A percentile compares a stretch with the other conserved stretches of the same genome.
phyloP scores from a whole-genome alignment of 306 rosid species.

The Castanea mollissima region DNA sequence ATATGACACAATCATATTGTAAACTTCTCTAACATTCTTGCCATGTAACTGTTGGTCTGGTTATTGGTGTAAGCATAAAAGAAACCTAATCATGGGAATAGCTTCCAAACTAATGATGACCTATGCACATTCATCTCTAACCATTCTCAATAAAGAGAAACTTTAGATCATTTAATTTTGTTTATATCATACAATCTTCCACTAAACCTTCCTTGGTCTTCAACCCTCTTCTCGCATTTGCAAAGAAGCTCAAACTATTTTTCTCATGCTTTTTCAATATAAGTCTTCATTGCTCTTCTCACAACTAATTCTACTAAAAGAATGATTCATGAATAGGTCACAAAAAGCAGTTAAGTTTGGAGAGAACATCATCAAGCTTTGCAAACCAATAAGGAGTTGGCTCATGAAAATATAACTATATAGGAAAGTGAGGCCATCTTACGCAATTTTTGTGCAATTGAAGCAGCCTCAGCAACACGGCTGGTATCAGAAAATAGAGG shows the following conservation, averaged over 20 bases:
- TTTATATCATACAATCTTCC: not conserved
- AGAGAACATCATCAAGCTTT: not conserved
- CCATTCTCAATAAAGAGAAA: not conserved
- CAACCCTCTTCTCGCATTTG: not conserved
- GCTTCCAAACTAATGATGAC: too few species aligned
- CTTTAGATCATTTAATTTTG: not conserved
- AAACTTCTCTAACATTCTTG: not conserved
- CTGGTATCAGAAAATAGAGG: slow-evolving; percentile 96
- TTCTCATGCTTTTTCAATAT: not conserved
- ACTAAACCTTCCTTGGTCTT: not conserved
- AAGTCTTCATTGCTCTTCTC: not conserved
- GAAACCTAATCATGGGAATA: too few species aligned
- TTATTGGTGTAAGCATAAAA: too few species aligned
- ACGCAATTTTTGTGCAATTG: slow-evolving; percentile 98
- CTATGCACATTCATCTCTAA: too few species aligned
- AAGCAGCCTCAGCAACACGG: slow-evolving; percentile 99
- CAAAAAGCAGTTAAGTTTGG: not conserved
- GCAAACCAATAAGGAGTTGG: not conserved
- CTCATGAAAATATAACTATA: not conserved
- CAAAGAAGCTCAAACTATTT: not conserved
- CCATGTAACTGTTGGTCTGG: not conserved
- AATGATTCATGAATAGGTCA: not conserved
- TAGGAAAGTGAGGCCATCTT: slow-evolving; percentile 34
- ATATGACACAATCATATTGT: not conserved
- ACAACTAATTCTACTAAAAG: not conserved